Evolutionary conservation across 495 filamentous ascomycete genomes (phyloP), one percentile per base, ranked within the genome.

Genomic region (Chaetomium tenue): DNA sequence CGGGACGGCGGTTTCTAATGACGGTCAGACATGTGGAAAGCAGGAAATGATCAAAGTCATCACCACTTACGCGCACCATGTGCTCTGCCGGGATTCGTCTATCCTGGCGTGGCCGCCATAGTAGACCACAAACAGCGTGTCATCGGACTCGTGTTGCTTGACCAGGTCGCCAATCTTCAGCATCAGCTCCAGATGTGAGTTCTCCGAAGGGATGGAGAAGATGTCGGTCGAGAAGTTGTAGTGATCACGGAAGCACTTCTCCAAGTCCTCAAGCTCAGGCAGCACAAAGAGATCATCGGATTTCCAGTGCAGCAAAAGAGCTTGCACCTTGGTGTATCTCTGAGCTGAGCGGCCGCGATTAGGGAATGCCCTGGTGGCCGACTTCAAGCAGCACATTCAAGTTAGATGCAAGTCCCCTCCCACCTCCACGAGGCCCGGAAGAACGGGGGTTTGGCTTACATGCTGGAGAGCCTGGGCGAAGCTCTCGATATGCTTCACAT

Each of bases 31-130:
- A 26, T 1, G n/a, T 50, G 1, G 8, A 51, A 37, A 65, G 39
- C 30, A 18, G 26, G 53, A 50, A 11, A 37, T 30, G 9, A 15
- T n/a, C 0, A 23, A 40, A 18, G 16, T 8, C 16, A 57, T 8
- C 25, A 79, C 76, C 25, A 79, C 76, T 66, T 70, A 79, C 74
- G 78, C 79, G 50, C 79, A 81, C 82, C 82, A 85, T 1, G 82
- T 80, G 63, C 82, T 81, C 66, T 82, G 81, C 25, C 81, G 70
- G 39, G 77, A 75, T 44, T 82, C 77, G 54, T 84, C 80, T 47
- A 83, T 84, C 23, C 74, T 70, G 7, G 80, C 82, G 68, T 84
- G 83, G 16, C 83, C 83, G 11, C 77, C 82, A 63, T 84, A 84
- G 65, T 85, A 85, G 11, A 84, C 72, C 11, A 84, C 68, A 58